Evolutionary conservation across 345 rosid genomes (phyloP).

Genomic region (Euphorbia pulcherrima): DNA sequence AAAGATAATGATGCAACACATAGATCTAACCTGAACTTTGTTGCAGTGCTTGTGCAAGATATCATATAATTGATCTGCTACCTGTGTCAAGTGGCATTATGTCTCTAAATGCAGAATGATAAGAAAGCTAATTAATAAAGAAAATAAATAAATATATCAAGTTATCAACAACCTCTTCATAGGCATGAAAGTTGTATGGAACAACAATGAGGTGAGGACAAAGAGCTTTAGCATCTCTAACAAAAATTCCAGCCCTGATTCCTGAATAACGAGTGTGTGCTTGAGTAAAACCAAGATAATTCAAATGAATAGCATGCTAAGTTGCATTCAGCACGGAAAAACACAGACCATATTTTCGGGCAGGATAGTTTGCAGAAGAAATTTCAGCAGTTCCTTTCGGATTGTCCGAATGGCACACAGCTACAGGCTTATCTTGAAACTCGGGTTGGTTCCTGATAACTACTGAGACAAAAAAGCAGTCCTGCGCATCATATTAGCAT

Average conservation of each 20-base stretch:
- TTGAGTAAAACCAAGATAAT: conserved; percentile 15
- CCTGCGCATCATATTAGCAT: conserved; percentile 51
- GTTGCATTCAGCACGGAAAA: conserved; percentile 23
- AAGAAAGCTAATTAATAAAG: conserved; percentile 4
- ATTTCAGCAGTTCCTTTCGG: conserved; percentile 96
- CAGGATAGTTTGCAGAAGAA: conserved; percentile 94
- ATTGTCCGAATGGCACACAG: conserved; percentile 86
- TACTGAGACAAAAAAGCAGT: conserved; percentile 90
- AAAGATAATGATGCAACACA: conserved; percentile 12
- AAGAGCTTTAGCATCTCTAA: conserved; percentile 79
- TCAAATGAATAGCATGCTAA: conserved; percentile 13
- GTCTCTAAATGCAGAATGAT: neutral
- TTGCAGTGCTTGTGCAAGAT: conserved; percentile 78
- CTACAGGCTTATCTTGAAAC: conserved; percentile 78
- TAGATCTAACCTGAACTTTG: conserved; percentile 86
- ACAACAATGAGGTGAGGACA: conserved; percentile 78
- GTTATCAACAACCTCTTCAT: conserved; percentile 57
- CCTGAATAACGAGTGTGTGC: conserved; percentile 38
- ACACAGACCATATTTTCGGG: conserved; percentile 79
- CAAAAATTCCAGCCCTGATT: conserved; percentile 88
- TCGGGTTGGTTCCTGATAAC: conserved; percentile 68
- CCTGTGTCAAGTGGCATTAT: conserved; percentile 44
- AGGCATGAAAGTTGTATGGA: conserved; percentile 89
- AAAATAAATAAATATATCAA: conserved; percentile 13
- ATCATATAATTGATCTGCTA: conserved; percentile 84